Evolutionary conservation across 1,284 basidiomycete genomes (phyloP), one percentile per base, ranked within the genome.

Genomic region (Rhizopogon hawkerae): DNA sequence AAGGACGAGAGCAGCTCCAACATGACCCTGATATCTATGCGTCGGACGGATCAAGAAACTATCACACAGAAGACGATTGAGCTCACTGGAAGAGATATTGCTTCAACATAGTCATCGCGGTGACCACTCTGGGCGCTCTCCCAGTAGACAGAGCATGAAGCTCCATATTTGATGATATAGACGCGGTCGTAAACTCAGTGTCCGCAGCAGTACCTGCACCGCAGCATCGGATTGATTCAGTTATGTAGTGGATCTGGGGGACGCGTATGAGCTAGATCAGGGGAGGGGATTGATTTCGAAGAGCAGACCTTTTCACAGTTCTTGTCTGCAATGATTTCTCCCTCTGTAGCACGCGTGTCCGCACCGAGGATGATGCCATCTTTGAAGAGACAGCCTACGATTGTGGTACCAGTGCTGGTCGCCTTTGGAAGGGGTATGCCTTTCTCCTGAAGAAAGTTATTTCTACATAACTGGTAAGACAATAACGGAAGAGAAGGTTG

Each of bases 131-230:
- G 1, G 93, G 89, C 65, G 86, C 89, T 51, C 92, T 73, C 14
- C 91, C 92, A 23, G 89, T 90, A 10, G 87, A 86, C 29, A 95
- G 76, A 0, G 81, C 76, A 61, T 95, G 92, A 7, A 96, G 74
- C 66, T 93, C 90, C 67, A 97, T 89, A 69, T 95, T 95, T 33
- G 89, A 92, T 0, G 89, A 90, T 61, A 96, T 95, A 62, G 92
- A 78, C 18, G 89, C 90, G 46, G 93, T 94, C 10, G 87, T 90
- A 65, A 95, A 96, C 70, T 98, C 95, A 0, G 94, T 97, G 65
- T 98, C 95, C 9, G 95, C 95, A 18, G 96, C 95, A 2, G 96
- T 98, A 51, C 96, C 95, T 2, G 96, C 96, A 63, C 96, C 96
- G 65, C 95, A 98, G 76, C 96, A 99, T 50, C 95, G 80, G 58